Base-by-base conservation (phyloP, 2,329 filamentous ascomycete species). In the Fusarium brachygibbosum region DNA sequence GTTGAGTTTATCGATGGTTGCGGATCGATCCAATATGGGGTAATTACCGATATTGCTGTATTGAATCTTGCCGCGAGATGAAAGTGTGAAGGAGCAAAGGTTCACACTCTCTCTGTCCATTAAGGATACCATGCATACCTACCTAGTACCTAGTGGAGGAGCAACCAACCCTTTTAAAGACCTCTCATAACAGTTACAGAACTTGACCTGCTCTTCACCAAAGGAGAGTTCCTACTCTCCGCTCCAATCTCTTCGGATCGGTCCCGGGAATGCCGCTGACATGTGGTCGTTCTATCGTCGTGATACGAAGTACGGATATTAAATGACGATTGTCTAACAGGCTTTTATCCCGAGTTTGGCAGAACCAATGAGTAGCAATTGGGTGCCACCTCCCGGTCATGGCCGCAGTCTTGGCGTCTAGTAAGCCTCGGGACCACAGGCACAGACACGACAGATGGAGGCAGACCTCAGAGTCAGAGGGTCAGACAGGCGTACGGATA, bases 391-490 rank as follows among this genome's bases (percentile, higher is more conserved):
- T 60, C 55, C 46, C 46, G 52, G 53, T 65, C 53, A 65, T 64
- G 35, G 52, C 52, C 57, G 53, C 14, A 29, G 50, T 34, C 67
- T 70, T 69, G 67, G 67, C 67, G 38, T 58, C n/a, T 46, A 53
- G 58, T 58, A 59, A 70, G 59, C 67, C 67, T 69, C 63, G 67
- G 66, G 49, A 64, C 51, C 31, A 66, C 63, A 53, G 49, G 58
- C 32, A 59, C 58, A 58, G 49, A 35, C 46, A 49, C 58, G 53
- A 31, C 35, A 63, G 32, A 50, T 50, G 48, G 34, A 38, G 46
- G 46, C 21, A 50, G 32, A 37, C 31, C n/a, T 48, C 45, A 34
- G 57, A 57, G 60, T 62, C 37, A 35, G 42, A 34, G 57, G 49
- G 60, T 62, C 37, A 35, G 42, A 57, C 58, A 63, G n/a, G 23